Evolutionary conservation across 176 grass and related monocot genomes (phyloP), one percentile per base, ranked within the genome.

Genomic region (Poa annua): DNA sequence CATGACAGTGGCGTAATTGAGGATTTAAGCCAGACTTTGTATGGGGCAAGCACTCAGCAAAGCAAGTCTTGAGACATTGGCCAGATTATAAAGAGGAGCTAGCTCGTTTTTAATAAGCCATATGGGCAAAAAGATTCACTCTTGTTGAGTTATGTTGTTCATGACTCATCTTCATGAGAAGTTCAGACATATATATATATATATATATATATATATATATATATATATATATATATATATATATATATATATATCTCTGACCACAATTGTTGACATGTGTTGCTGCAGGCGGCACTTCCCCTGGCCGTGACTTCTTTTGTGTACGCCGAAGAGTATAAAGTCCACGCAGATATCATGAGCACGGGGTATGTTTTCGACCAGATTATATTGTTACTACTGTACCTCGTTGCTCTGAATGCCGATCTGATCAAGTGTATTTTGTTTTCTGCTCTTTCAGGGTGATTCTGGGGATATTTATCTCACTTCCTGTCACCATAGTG

Each of bases 311-410:
- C 87, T 70, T 95, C 90, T 42, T 98, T 98, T 50, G 96, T 98
- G 82, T 98, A 98, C 53, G 92, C 90, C 5, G 89, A 95, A 69
- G 96, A 98, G 63, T 98, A 98, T 62, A 89, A 91, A 66, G 82
- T 95, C 24, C 92, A 98, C 59, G 76, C 96, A 11, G 92, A 98
- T 69, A 91, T 98, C 86, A 98, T 98, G 96, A 98, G 96, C 85
- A 95, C 96, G 33, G 90, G 92, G 96, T 98, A 67, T 49, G 34
- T 67, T 69, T 45, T 71, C 36, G 17, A 21, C 39, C 53, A 33
- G 5, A 33, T 65, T 53, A 48, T 59, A 32, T 26, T 38, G 6
- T 41, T 41, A 41, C 39, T 41, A 41, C 34, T 35, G 8, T 44
- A 44, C 8, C 33, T 76, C 0, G 6, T 65, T 35, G 33, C 0